A percentile compares a stretch with the other conserved stretches of the same genome.
phyloP scores from a whole-genome alignment of 495 filamentous ascomycete genomes.

The Neurospora tetraspora region DNA sequence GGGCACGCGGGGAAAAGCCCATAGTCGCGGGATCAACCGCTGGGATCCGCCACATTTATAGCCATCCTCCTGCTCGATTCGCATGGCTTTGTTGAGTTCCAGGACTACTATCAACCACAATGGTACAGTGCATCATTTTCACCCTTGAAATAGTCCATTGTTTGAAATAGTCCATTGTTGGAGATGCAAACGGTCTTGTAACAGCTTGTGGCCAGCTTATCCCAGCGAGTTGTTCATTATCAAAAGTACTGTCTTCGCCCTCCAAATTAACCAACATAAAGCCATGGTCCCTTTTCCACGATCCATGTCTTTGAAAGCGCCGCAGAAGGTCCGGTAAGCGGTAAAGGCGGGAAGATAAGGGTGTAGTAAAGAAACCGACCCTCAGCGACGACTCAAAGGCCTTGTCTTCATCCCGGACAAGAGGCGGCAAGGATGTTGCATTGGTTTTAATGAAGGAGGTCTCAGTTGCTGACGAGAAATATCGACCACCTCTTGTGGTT shows the following conservation, averaged over 20 bases:
- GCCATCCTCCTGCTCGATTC: neutral
- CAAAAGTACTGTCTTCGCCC: neutral
- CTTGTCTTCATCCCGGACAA: neutral
- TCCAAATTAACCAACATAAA: neutral
- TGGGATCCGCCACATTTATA: neutral
- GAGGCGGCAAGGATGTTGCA: neutral
- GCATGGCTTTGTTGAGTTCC: neutral
- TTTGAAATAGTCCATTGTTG: too few relatives aligned
- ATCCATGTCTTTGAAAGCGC: neutral
- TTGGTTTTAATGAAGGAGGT: neutral
- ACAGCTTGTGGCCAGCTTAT: neutral
- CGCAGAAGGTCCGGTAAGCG: neutral
- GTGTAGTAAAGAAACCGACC: too few relatives aligned
- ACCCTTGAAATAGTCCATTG: neutral
- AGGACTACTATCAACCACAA: neutral
- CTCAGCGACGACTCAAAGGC: neutral
- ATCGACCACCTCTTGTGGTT: neutral
- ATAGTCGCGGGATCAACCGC: neutral
- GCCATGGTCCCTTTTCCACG: neutral
- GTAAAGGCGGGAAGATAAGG: neutral
- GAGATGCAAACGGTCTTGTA: neutral
- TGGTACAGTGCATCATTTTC: neutral
- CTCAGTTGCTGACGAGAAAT: neutral
- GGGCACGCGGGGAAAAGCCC: neutral
- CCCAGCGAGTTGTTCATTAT: neutral